Evolutionary conservation across 495 filamentous ascomycete species (phyloP).

Genomic region (Pyrenopolyporus hunteri): DNA sequence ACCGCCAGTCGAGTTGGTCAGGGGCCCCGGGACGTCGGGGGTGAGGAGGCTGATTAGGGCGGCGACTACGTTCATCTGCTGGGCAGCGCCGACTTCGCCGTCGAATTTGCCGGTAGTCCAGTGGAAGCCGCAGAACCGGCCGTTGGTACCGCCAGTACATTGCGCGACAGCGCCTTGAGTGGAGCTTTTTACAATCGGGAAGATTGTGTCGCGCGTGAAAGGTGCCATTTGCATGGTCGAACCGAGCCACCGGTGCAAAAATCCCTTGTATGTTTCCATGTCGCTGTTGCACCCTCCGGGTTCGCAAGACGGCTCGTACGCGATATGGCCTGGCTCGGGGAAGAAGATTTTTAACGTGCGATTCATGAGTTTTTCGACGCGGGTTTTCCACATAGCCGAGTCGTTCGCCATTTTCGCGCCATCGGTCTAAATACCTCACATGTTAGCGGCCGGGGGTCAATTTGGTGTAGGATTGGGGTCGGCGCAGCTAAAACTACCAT

Average conservation of each 20-base stretch:
- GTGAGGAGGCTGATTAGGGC: conserved; percentile 42
- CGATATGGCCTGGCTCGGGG: conserved; percentile 47
- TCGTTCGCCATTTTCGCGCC: conserved; percentile 45
- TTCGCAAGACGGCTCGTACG: conserved; percentile 66
- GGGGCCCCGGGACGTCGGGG: conserved; percentile 45
- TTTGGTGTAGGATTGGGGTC: background rate
- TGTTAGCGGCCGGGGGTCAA: conserved; percentile 19
- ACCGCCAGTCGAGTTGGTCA: conserved; percentile 64
- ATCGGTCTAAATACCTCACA: conserved; percentile 52
- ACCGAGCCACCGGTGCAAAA: conserved; percentile 68
- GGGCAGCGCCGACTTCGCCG: conserved; percentile 54
- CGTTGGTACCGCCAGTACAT: conserved; percentile 60
- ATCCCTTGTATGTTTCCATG: conserved; percentile 72
- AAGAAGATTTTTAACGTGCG: conserved; percentile 52
- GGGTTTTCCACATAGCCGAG: conserved; percentile 55
- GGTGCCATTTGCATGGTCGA: conserved; percentile 64
- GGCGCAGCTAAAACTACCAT: no score
- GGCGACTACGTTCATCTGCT: conserved; percentile 58
- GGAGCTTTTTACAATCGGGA: conserved; percentile 56
- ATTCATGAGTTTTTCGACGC: conserved; percentile 51
- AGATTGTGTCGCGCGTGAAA: conserved; percentile 47
- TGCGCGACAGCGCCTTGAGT: conserved; percentile 64
- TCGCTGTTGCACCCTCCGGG: conserved; percentile 63
- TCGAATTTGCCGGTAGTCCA: conserved; percentile 65
- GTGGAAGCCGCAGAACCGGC: conserved; percentile 63